phyloP scores from a whole-genome alignment of 2,329 filamentous ascomycete genomes.

The Colletotrichum incanum region DNA sequence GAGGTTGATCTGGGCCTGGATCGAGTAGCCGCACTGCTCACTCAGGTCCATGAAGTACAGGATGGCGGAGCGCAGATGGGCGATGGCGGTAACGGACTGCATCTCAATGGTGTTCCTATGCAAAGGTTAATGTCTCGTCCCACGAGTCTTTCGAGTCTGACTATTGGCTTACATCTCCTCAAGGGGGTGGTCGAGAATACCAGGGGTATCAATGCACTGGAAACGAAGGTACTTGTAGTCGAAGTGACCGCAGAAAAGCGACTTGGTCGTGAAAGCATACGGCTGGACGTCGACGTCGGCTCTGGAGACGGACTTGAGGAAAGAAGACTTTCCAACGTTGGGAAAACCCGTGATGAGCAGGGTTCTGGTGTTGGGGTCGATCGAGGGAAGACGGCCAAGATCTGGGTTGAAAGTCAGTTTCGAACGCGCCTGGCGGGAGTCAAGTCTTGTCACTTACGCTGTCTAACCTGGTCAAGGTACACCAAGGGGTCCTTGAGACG shows the following conservation, averaged over 20 bases:
- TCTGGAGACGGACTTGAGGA: conserved; percentile 73
- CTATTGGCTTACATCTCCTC: conserved; percentile 76
- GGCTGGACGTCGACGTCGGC: conserved; percentile 74
- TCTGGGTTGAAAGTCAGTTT: conserved; percentile 63
- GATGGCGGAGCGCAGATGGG: conserved; percentile 94
- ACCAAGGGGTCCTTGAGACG: conserved; percentile 88
- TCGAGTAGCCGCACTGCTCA: conserved; percentile 96
- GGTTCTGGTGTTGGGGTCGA: conserved; percentile 97
- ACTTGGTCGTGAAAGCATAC: conserved; percentile 99
- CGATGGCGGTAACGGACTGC: conserved; percentile 98
- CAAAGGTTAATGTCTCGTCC: background rate
- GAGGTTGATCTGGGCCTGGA: conserved; percentile 91
- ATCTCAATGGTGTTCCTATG: conserved; percentile 96
- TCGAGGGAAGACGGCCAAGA: conserved; percentile 96
- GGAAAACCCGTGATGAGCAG: conserved; percentile 97
- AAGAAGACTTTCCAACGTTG: conserved; percentile 97
- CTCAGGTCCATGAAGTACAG: conserved; percentile 99
- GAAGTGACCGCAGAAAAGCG: conserved; percentile 96
- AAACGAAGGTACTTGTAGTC: conserved; percentile 95
- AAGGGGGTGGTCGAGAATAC: conserved; percentile 95
- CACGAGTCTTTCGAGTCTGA: background rate
- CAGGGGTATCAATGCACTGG: conserved; percentile 97
- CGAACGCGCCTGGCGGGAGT: background rate
- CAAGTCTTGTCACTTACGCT: conserved; percentile 50
- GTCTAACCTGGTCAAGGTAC: conserved; percentile 62